These are phyloP conservation scores for Pseudogymnoascus verrucosus DNA, from an alignment of 2,329 filamentous ascomycete genomes.

Conservation along the genomic window DNA sequence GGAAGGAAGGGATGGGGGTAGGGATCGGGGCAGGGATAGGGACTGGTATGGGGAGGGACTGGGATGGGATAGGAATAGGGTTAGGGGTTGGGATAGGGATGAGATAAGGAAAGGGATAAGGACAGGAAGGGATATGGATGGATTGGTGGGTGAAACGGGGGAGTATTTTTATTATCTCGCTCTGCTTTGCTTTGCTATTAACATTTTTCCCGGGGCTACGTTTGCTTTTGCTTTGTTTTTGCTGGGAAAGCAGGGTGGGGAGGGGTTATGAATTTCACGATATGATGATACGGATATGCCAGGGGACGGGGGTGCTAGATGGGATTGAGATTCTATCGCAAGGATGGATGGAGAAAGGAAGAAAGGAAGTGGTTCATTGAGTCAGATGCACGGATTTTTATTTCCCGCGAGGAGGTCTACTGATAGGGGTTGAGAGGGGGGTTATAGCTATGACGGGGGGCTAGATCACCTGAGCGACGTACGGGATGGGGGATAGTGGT, in stretches of 20 bases:
- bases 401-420: neutral
- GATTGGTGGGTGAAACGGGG: neutral
- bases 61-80: neutral
- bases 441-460: neutral
- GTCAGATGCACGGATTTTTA: neutral
- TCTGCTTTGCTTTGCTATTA: neutral
- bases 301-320: no score
- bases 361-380: neutral
- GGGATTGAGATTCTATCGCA: no score
- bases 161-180: neutral
- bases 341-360: no score
- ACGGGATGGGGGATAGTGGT: neutral
- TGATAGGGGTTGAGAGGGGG: neutral
- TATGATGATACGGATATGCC: neutral
- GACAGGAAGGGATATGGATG: no score
- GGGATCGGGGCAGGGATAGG: neutral
- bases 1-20: neutral
- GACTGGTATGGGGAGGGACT: neutral
- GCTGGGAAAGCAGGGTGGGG: neutral
- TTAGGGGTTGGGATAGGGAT: neutral
- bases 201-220: neutral
- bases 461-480: neutral
- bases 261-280: neutral
- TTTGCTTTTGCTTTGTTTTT: neutral
- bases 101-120: no score